A percentile compares a stretch with the other conserved stretches of the same genome.
These are phyloP conservation scores for Fusarium papillatum DNA, from an alignment of 2,329 filamentous ascomycete genomes.

Conservation along the genomic window DNA sequence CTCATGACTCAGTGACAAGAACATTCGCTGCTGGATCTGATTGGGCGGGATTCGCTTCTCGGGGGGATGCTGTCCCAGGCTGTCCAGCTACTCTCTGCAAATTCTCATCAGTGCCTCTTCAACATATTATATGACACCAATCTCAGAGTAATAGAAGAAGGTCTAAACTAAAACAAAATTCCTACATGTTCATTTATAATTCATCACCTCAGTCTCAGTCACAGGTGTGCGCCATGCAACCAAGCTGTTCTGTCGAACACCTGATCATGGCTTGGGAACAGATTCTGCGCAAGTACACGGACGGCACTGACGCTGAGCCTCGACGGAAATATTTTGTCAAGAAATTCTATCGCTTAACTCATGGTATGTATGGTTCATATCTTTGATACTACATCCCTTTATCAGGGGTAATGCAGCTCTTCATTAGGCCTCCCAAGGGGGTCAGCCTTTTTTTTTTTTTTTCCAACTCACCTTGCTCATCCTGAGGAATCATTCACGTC, in stretches of 20 bases:
- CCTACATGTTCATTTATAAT: background rate
- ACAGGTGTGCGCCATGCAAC: no score
- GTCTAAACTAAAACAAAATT: background rate
- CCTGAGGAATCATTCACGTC: background rate
- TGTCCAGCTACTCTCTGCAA: background rate
- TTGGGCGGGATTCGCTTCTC: slow-evolving; percentile 88
- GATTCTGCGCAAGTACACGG: no score
- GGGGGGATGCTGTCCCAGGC: slow-evolving; percentile 59
- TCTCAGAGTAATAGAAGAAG: background rate
- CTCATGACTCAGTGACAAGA: background rate
- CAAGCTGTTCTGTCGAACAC: no score
- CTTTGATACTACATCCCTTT: no score
- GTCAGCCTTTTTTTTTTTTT: background rate
- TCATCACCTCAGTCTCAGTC: no score
- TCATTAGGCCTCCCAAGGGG: background rate
- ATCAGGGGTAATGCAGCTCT: background rate
- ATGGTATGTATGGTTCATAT: no score
- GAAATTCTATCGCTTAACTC: no score
- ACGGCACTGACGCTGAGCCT: no score
- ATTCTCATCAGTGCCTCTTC: background rate
- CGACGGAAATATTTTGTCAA: no score
- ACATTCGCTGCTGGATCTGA: slow-evolving; percentile 81
- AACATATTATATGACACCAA: background rate
- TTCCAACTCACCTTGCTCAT: background rate
- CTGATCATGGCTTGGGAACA: no score